Percentiles rank a stretch among this genome's conserved stretches.
phyloP scores from a whole-genome alignment of 176 grass and related monocot species.

The Avena sativa region DNA sequence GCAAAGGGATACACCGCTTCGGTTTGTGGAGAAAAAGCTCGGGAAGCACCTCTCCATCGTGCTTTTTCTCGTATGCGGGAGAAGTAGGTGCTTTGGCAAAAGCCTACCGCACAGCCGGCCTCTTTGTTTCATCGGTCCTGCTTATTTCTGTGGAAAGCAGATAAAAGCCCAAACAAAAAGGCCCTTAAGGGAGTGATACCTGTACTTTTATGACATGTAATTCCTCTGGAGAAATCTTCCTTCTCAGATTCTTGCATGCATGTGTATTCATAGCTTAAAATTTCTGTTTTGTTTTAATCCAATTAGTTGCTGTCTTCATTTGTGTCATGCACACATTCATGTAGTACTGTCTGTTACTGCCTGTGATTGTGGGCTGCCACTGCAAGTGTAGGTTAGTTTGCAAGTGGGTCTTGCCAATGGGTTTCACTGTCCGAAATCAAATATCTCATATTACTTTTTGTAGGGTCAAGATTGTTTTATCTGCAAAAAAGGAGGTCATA shows the following conservation, averaged over 20 bases:
- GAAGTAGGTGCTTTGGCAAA: too few relatives aligned
- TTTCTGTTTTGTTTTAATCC: background rate
- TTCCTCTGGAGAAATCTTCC: background rate
- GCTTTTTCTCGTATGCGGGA: too few relatives aligned
- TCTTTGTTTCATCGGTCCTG: too few relatives aligned
- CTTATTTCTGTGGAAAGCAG: too few relatives aligned
- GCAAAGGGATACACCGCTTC: too few relatives aligned
- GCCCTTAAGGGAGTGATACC: background rate
- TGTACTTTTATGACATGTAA: background rate
- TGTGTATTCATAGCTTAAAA: conserved; percentile 22
- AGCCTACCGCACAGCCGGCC: too few relatives aligned
- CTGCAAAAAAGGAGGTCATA: conserved; percentile 91
- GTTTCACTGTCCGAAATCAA: conserved; percentile 24
- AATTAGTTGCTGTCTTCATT: background rate
- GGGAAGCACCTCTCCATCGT: too few relatives aligned
- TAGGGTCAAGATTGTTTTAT: conserved; percentile 89
- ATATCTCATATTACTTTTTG: conserved; percentile 33
- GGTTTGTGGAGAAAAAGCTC: too few relatives aligned
- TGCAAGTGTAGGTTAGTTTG: conserved; percentile 16
- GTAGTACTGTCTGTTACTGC: background rate
- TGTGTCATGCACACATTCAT: background rate
- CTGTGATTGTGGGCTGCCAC: background rate
- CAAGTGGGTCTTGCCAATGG: conserved; percentile 7
- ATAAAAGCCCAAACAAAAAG: too few relatives aligned
- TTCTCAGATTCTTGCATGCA: conserved; percentile 5